phyloP scores from a whole-genome alignment of 176 grass and related monocot species.

The Triticum turgidum region DNA sequence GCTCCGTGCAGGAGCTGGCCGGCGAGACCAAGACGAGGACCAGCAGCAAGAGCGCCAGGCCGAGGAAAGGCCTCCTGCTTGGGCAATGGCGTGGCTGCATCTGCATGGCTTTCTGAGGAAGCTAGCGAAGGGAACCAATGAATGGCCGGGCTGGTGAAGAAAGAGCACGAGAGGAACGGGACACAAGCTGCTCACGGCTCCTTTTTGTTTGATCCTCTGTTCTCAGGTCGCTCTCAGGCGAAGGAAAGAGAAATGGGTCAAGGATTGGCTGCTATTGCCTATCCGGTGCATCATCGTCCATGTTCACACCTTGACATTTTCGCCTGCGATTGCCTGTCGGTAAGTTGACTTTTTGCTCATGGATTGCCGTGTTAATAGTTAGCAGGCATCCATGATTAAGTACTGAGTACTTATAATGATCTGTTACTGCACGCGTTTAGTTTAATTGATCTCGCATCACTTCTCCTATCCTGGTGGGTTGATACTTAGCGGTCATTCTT shows the following conservation, averaged over 20 bases:
- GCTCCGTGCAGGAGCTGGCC: constrained; percentile 17
- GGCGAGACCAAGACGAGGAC: constrained; percentile 19
- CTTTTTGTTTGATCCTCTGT: not conserved
- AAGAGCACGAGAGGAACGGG: not conserved
- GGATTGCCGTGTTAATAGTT: not conserved
- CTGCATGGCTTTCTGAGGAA: not conserved
- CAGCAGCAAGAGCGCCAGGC: constrained; percentile 18
- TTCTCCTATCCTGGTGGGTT: not conserved
- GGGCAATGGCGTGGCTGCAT: not conserved
- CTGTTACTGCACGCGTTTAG: not conserved
- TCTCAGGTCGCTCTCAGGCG: not conserved
- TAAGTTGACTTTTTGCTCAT: not conserved
- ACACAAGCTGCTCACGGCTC: not conserved
- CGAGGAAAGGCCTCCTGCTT: not conserved
- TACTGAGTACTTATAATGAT: not conserved
- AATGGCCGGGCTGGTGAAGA: not conserved
- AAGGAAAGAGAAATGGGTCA: not conserved
- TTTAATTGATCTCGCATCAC: not conserved
- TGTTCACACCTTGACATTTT: constrained; percentile 9
- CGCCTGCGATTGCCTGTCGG: not conserved
- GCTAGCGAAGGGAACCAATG: not conserved
- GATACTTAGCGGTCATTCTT: not conserved
- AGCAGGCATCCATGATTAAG: not conserved
- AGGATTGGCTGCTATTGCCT: constrained; percentile 3
- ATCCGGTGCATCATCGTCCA: not conserved